Evolutionary conservation across 2,329 filamentous ascomycete genomes (phyloP).

Genomic region (Pseudogymnoascus sp.): DNA sequence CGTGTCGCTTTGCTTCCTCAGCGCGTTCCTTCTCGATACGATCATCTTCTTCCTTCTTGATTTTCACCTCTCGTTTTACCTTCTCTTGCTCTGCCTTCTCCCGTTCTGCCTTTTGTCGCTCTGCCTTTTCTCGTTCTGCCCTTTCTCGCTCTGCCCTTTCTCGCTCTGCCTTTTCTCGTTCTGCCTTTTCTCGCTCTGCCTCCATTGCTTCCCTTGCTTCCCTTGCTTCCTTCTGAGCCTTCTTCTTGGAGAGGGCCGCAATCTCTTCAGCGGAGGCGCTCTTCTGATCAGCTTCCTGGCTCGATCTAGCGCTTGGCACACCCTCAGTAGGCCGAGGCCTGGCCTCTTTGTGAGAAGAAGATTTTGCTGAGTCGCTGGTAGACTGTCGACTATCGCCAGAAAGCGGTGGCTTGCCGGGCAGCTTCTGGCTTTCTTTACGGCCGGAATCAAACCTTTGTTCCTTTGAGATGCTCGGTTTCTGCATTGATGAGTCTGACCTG

Average conservation of each 20-base stretch:
- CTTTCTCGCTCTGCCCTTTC: conserved; percentile 23
- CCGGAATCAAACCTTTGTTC: background rate
- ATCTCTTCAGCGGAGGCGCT: background rate
- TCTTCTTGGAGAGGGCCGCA: conserved; percentile 24
- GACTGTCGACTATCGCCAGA: conserved; percentile 15
- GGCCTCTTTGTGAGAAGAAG: conserved; percentile 11
- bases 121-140: conserved; percentile 29
- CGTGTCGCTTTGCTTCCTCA: conserved; percentile 18
- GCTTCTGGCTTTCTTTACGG: conserved; percentile 10
- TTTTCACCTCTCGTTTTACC: conserved; percentile 20
- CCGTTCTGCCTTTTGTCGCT: conserved; percentile 21
- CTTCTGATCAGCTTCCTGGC: background rate
- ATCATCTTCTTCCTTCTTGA: conserved; percentile 19
- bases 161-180: conserved; percentile 28
- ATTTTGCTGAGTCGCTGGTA: conserved; percentile 4
- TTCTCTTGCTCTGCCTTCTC: conserved; percentile 25
- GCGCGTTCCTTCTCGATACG: conserved; percentile 30
- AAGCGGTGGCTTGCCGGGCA: conserved; percentile 15
- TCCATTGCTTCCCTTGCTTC: conserved; percentile 7
- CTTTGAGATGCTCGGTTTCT: background rate
- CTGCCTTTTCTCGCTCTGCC: conserved; percentile 29
- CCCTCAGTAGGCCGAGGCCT: conserved; percentile 9
- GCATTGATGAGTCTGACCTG: background rate
- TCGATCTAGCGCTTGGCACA: conserved; percentile 8
- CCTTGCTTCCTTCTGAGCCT: conserved; percentile 30